These are phyloP conservation scores for Lichtheimia ornata DNA, from an alignment of 371 early-diverging fungal genomes.

Conservation along the genomic window DNA sequence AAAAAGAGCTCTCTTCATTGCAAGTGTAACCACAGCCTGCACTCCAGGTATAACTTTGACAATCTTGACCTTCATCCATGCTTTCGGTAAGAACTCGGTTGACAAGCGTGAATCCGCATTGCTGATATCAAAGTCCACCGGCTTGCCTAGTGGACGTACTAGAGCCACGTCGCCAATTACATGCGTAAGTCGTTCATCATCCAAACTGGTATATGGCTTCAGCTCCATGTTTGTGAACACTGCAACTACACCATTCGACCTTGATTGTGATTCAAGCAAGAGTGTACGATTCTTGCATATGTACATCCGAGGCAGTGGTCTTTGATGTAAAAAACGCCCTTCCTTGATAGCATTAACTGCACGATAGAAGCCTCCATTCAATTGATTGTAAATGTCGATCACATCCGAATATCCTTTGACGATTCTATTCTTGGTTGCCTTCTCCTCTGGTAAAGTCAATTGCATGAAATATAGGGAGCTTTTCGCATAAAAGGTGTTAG, in stretches of 20 bases:
- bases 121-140: slow-evolving; percentile 30
- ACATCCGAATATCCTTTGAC: slow-evolving; percentile 31
- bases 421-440: slow-evolving; percentile 15
- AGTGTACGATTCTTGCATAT: slow-evolving; percentile 45
- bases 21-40: slow-evolving; percentile 22
- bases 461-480: slow-evolving; percentile 37
- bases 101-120: slow-evolving; percentile 9
- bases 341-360: slow-evolving; percentile 14
- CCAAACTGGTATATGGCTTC: neutral
- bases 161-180: slow-evolving; percentile 32
- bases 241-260: slow-evolving; percentile 28
- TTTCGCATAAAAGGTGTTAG: neutral
- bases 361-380: slow-evolving; percentile 36
- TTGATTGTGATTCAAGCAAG: slow-evolving; percentile 28
- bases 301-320: slow-evolving; percentile 42
- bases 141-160: slow-evolving; percentile 33
- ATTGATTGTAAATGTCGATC: slow-evolving; percentile 25
- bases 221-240: slow-evolving; percentile 21
- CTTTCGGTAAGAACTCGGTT: slow-evolving; percentile 40
- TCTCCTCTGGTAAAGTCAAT: slow-evolving; percentile 24
- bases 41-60: slow-evolving; percentile 25
- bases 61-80: slow-evolving; percentile 41
- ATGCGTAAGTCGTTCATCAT: slow-evolving; percentile 2
- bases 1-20: slow-evolving; percentile 36
- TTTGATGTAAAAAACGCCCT: neutral